Evolutionary conservation across 2,329 filamentous ascomycete species (phyloP), one percentile per base, ranked within the genome.

Genomic region (Pestalotiopsis fici): DNA sequence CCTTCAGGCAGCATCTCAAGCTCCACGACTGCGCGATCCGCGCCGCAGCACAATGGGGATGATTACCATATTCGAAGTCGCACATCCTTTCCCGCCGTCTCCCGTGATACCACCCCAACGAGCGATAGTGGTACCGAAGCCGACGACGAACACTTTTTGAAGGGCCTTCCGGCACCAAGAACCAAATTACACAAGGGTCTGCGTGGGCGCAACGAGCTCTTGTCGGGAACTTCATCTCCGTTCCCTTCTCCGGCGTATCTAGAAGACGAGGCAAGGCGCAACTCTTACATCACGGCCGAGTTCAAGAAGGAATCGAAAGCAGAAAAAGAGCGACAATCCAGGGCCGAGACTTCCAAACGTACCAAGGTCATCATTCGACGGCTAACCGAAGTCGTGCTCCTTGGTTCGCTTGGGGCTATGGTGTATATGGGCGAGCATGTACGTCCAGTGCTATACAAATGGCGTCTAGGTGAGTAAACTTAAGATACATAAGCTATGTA

Each of bases 101-200:
- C 81, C 67, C 85, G 83, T 70, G 85, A 87, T 64, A 88, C 87
- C 4, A 84, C 86, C 1, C 86, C 89, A 2, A 88, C 88, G 12
- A 97, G 93, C 78, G 95, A 97, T 72, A 97, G 94, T 77, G 95
- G 95, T 27, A 97, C 95, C 21, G 95, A 98, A 77, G 95, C 95
- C 50, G 95, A 98, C 74, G 95, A 98, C 81, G 95, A 98, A 78
- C 92, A 95, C 70, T 91, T 95, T 72, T 84, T 97, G 66, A 96
- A 92, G 77, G 92, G 94, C 0, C 82, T 98, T 25, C 95, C 95
- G 1, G 93, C 95, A 2, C 93, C 95, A 2, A 91, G 86, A n/a
- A 73, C 86, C 9, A 87, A 89, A 69, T 85, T 89, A 37, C 91
- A 92, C 76, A 98, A 97, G 80, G 95, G 94, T 7, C 79, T 97